Percentiles rank a stretch among this genome's conserved stretches.
Evolutionary conservation across 208 protist genomes (phyloP).

Genomic region (Endotrypanum monterogeii): DNA sequence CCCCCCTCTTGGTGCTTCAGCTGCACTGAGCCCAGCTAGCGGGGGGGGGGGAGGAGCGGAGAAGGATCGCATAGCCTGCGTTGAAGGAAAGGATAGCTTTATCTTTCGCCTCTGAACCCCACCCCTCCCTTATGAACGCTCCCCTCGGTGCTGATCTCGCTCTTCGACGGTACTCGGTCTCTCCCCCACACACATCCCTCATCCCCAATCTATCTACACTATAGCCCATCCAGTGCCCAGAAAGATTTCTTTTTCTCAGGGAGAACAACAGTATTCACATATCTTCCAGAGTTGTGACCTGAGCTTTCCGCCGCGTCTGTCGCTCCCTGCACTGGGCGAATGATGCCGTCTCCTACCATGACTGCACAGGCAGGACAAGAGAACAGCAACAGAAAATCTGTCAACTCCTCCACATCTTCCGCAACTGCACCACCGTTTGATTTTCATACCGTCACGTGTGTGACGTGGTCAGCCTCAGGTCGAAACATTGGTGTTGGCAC

Average conservation of each 20-base stretch:
- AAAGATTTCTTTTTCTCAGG: background rate
- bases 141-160: background rate
- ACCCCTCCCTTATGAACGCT: background rate
- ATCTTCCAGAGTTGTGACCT: background rate
- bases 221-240: background rate
- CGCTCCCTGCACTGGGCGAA: background rate
- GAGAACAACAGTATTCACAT: background rate
- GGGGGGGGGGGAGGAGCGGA: too few relatives aligned
- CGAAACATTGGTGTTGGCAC: conserved; percentile 65
- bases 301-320: background rate
- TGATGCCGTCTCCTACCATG: conserved; percentile 2
- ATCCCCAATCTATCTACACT: background rate
- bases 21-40: background rate
- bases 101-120: background rate
- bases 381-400: background rate
- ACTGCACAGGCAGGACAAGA: background rate
- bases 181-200: background rate
- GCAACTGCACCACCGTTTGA: conserved; percentile 6
- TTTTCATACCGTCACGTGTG: conserved; percentile 59
- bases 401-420: background rate
- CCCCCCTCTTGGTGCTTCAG: background rate
- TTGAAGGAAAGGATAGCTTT: background rate
- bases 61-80: too few relatives aligned
- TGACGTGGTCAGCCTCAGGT: conserved; percentile 64
- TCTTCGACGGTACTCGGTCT: background rate